Evolutionary conservation across 441 rosid species (phyloP), one percentile per base, ranked within the genome.

Genomic region (Aquilaria agallochum): DNA sequence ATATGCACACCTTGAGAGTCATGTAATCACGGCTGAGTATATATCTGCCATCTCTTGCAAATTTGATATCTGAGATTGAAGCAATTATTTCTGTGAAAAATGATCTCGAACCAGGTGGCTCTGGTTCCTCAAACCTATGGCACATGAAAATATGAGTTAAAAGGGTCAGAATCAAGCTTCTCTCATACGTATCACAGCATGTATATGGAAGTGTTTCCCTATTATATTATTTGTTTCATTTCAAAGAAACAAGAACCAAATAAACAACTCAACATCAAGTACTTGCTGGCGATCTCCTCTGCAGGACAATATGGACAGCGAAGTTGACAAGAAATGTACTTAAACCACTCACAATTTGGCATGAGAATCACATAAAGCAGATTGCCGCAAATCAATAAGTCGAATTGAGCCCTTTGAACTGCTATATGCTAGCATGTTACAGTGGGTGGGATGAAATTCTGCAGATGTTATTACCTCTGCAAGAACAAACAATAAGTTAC

Each of bases 41-140:
- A 72, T 87, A 81, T 72, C 99, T 83, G 72, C 99, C 99, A 62
- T 90, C 85, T 76, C 78, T 92, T 12, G 96, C 81, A 75, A 95
- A 95, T 72, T 85, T 95, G 63, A 92, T 83, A 82, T 95, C 99
- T 52, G 99, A 95, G 67, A 92, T 83, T 30, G 99, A 95, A 60
- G 99, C 99, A 76, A 92, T 95, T 81, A 95, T 95, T 81, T 95
- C 99, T 59, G 99, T 95, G 79, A 95, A 92, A 78, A 95, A 95
- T 54, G 99, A 92, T 65, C 91, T 84, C 42, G 97, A 78, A 64
- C 95, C 88, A 34, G 98, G 96, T 34, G 88, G 86, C 76, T 92
- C 99, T 42, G 81, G 90, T 67, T 90, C 98, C 84, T 92, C 99
- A 78, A 92, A 95, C 75, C 99, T 92, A 94, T 51, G 52, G 56